phyloP scores from a whole-genome alignment of 1,139 yeast genomes.

The Sugiyamaella neomexicana region DNA sequence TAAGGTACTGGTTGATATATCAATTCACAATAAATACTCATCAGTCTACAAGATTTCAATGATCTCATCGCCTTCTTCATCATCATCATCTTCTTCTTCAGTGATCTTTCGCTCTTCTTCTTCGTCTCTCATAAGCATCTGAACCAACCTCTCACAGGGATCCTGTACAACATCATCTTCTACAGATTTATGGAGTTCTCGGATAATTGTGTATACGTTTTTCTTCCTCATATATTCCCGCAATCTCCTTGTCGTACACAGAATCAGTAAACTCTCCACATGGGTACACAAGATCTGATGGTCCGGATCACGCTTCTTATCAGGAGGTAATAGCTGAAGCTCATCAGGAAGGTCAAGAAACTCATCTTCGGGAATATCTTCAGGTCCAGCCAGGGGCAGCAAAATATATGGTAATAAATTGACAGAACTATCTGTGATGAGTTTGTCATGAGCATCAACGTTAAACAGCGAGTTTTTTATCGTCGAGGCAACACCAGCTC shows the following conservation, averaged over 20 bases:
- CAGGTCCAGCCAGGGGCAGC: slow-evolving; percentile 82
- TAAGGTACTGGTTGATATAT: no score
- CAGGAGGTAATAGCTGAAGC: slow-evolving; percentile 74
- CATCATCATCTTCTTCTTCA: slow-evolving; percentile 51
- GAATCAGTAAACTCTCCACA: slow-evolving; percentile 66
- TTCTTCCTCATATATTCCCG: slow-evolving; percentile 77
- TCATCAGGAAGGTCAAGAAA: slow-evolving; percentile 87
- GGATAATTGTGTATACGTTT: slow-evolving; percentile 77
- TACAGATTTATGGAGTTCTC: slow-evolving; percentile 75
- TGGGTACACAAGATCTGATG: slow-evolving; percentile 65
- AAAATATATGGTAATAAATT: slow-evolving; percentile 79
- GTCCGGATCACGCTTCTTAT: slow-evolving; percentile 74
- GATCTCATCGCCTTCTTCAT: slow-evolving; percentile 41
- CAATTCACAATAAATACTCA: background rate
- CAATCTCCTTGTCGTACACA: slow-evolving; percentile 70
- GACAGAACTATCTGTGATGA: slow-evolving; percentile 62
- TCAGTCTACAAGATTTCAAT: slow-evolving; percentile 24
- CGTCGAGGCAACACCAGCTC: slow-evolving; percentile 92
- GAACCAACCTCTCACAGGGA: slow-evolving; percentile 53
- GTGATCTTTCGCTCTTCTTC: slow-evolving; percentile 54
- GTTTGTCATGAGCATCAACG: slow-evolving; percentile 59
- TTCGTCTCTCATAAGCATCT: slow-evolving; percentile 90
- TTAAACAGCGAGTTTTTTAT: slow-evolving; percentile 89
- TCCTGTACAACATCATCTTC: slow-evolving; percentile 67
- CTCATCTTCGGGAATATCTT: slow-evolving; percentile 77